Evolutionary conservation across 202 grass and related monocot species (phyloP), one percentile per base, ranked within the genome.

Genomic region (Elaeis oleifera): DNA sequence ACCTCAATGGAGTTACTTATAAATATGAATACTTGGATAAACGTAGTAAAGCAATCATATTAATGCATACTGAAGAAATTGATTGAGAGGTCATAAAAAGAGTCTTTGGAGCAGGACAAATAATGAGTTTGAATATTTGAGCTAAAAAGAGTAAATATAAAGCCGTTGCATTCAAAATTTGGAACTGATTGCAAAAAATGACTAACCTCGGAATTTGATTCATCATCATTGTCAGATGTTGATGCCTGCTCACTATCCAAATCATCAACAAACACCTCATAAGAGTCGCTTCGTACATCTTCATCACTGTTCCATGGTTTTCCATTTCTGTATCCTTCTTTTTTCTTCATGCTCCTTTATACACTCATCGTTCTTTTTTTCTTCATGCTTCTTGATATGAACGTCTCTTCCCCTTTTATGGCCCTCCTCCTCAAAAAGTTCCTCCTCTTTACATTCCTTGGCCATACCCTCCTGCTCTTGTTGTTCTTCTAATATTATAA

Each of bases 131-230:
- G 1, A 6, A 31, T 31, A 5, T 31, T 6, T 31, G 28, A 61
- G 18, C 55, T 5, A 50, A 73, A 58, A 52, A 65, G 16, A 36
- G 51, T 51, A 69, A 50, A 51, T 55, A 69, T 51, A 58, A 62
- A 56, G 29, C 8, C 3, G 36, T 44, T 44, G 1, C 36, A 44
- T 44, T 44, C 36, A 5, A 19, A 44, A 59, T 28, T 71, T 28
- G 25, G 14, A n/a, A 60, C 50, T 36, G 17, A 22, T 18, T 54
- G 14, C 49, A 39, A 56, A 81, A 51, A 32, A 50, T 44, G 36
- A 65, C 65, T 64, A 25, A 90, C 87, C 87, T 83, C 79, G 54
- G 32, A 68, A 53, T 68, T 71, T 82, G 56, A 55, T 64, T 84
- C 73, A 39, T 67, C 61, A 54, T 73, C 59, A 72, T 53, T 59